Conservation (phyloP, 2,329 filamentous ascomycete species). For the Paecilomyces niveus region DNA sequence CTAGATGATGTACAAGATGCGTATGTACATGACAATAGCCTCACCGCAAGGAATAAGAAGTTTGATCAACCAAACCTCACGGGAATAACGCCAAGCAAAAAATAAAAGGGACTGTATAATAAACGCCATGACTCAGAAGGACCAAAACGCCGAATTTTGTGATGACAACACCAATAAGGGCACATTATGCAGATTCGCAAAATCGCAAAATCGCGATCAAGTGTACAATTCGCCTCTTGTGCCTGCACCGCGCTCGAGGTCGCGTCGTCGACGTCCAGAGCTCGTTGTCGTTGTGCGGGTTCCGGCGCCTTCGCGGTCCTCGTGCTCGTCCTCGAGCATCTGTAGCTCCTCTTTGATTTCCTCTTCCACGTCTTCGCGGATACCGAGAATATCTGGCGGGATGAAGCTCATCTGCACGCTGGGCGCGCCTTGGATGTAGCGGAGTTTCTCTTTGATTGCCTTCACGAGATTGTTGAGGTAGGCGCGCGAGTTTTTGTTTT, state of each 20-base stretch:
- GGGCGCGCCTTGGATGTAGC: constrained; percentile 76
- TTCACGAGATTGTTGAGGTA: constrained; percentile 69
- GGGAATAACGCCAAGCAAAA: neutral
- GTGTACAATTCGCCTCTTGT: constrained; percentile 30
- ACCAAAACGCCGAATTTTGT: neutral
- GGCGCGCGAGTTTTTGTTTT: constrained; percentile 73
- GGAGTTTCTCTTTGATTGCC: constrained; percentile 75
- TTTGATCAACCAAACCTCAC: neutral
- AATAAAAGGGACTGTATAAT: neutral
- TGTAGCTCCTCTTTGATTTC: constrained; percentile 39
- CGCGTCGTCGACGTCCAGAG: constrained; percentile 19
- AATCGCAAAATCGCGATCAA: constrained; percentile 9
- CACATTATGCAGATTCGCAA: neutral
- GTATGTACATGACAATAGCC: neutral
- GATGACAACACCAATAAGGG: neutral
- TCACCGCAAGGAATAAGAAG: neutral
- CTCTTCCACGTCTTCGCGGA: constrained; percentile 42
- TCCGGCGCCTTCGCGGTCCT: constrained; percentile 30
- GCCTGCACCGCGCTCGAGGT: constrained; percentile 28
- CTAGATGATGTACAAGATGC: neutral
- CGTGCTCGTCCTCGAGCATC: constrained; percentile 29
- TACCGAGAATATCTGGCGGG: constrained; percentile 63
- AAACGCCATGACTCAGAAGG: neutral
- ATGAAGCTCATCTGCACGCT: constrained; percentile 80
- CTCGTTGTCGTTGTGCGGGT: constrained; percentile 4